A percentile compares a stretch with the other conserved stretches of the same genome.
These are phyloP conservation scores for Kluyveromyces siamensis DNA, from an alignment of 805 yeast genomes.

Conservation along the genomic window DNA sequence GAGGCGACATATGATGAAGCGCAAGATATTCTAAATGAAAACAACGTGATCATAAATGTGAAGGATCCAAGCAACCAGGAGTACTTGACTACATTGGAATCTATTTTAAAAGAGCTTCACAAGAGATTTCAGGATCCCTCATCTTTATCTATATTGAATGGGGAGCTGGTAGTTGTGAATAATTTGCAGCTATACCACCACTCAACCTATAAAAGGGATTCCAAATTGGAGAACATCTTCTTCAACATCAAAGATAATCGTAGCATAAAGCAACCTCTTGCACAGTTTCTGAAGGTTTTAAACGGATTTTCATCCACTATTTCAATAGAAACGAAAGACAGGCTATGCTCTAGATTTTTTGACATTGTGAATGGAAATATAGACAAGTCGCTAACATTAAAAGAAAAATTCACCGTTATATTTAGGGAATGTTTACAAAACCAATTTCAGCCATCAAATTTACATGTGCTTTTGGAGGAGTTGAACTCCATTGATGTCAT, in stretches of 20 bases:
- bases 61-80: slow-evolving; percentile 29
- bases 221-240: slow-evolving; percentile 22
- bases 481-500: slow-evolving; percentile 33
- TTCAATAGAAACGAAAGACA: slow-evolving; percentile 28
- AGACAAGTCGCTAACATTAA: slow-evolving; percentile 27
- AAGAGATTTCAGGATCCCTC: slow-evolving; percentile 54
- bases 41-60: slow-evolving; percentile 14
- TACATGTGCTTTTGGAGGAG: slow-evolving; percentile 33
- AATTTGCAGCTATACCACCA: slow-evolving; percentile 26
- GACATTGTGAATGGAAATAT: slow-evolving; percentile 30
- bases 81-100: slow-evolving; percentile 62
- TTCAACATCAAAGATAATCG: slow-evolving; percentile 14
- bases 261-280: slow-evolving; percentile 20
- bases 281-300: slow-evolving; percentile 26
- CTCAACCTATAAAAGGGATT: slow-evolving; percentile 20
- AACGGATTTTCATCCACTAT: slow-evolving; percentile 34
- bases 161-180: slow-evolving; percentile 22
- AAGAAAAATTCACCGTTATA: slow-evolving; percentile 24
- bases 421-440: slow-evolving; percentile 35
- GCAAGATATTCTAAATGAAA: slow-evolving; percentile 23
- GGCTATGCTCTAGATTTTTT: slow-evolving; percentile 29
- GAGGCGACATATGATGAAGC: slow-evolving; percentile 42
- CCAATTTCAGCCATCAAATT: slow-evolving; percentile 32
- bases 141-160: slow-evolving; percentile 34
- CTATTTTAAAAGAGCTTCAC: slow-evolving; percentile 63